Base-by-base conservation (phyloP, 2,329 filamentous ascomycete genomes). In the Phaeoacremonium minimum region DNA sequence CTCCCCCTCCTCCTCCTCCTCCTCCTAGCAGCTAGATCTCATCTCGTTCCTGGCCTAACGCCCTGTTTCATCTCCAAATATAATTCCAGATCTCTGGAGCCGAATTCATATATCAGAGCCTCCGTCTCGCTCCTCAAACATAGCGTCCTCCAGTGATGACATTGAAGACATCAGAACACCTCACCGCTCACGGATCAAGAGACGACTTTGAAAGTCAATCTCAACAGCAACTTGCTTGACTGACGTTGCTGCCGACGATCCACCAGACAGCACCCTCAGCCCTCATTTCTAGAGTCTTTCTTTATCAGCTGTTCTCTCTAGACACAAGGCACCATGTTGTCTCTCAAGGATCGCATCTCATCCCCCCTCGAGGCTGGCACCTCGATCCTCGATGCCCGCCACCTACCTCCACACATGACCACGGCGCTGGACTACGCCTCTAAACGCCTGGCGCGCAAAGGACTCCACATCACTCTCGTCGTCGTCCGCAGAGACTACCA, bases 291-390 rank as follows among this genome's bases (percentile, higher is more conserved):
- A 26, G 22, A n/a, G n/a, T 9, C 22, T n/a, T 26, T 26, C n/a
- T n/a, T 26, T 26, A 9, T 9, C 22, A 26, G 9, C 22, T 26
- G 9, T 26, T 26, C 22, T n/a, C 22, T n/a, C 22, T n/a, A 26
- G n/a, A 26, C 22, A 26, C n/a, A 26, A 9, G 22, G 9, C 22
- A n/a, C 9, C 9, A 26, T 9, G 22, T 26, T 73, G 65, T 51
- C 64, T 28, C 63, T 73, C 50, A 82, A 78, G 58, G 61, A 67
- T 37, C 65, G 61, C 38, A 83, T 83, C 48, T 82, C 78, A 2
- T 71, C 75, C 33, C 78, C 79, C 12, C 67, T 83, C 38, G 79
- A 82, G 63, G 77, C 78, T 18, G 77, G 77, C 14, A 61, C 64
- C 29, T 81, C 77, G 15, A 63, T 82, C 37, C 69, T 80, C 41